Evolutionary conservation across 805 yeast genomes (phyloP).

Genomic region (Candida mattraensis): DNA sequence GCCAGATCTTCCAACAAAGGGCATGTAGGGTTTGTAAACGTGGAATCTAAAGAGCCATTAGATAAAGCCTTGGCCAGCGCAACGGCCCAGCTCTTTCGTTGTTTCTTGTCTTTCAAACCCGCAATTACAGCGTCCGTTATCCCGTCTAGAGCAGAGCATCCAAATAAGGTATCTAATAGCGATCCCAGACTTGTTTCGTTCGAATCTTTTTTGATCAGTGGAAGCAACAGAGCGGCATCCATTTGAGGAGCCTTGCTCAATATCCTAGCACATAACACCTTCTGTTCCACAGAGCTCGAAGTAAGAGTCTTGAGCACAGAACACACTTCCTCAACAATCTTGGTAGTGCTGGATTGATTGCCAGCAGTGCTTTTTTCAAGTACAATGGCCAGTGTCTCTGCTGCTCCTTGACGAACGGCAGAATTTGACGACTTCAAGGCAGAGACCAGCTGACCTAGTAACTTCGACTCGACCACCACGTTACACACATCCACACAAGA

Average conservation of each 20-base stretch:
- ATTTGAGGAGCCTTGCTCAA: slow-evolving; percentile 36
- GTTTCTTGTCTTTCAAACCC: slow-evolving; percentile 69
- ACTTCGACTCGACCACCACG: slow-evolving; percentile 39
- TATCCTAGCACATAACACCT: slow-evolving; percentile 49
- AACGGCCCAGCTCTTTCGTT: slow-evolving; percentile 66
- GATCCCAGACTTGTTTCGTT: slow-evolving; percentile 63
- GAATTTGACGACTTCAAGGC: slow-evolving; percentile 73
- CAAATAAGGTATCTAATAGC: slow-evolving; percentile 49
- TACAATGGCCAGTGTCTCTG: slow-evolving; percentile 33
- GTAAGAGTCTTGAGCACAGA: slow-evolving; percentile 56
- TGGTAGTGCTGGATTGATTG: too few relatives aligned
- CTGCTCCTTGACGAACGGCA: slow-evolving; percentile 52
- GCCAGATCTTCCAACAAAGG: slow-evolving; percentile 34
- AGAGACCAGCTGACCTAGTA: slow-evolving; percentile 50
- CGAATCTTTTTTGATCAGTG: slow-evolving; percentile 68
- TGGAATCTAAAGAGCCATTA: too few relatives aligned
- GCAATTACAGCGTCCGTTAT: slow-evolving; percentile 36
- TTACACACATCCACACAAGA: slow-evolving; percentile 42
- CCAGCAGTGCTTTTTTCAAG: slow-evolving; percentile 23
- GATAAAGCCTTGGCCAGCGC: slow-evolving; percentile 42
- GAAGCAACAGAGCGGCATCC: slow-evolving; percentile 37
- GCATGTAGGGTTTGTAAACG: too few relatives aligned
- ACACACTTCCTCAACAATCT: slow-evolving; percentile 52
- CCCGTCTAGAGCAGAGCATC: slow-evolving; percentile 40
- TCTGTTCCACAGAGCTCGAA: slow-evolving; percentile 64